Percentiles rank a stretch among this genome's conserved stretches.
phyloP scores from a whole-genome alignment of 1,284 basidiomycete species.

The Marasmius oreades region DNA sequence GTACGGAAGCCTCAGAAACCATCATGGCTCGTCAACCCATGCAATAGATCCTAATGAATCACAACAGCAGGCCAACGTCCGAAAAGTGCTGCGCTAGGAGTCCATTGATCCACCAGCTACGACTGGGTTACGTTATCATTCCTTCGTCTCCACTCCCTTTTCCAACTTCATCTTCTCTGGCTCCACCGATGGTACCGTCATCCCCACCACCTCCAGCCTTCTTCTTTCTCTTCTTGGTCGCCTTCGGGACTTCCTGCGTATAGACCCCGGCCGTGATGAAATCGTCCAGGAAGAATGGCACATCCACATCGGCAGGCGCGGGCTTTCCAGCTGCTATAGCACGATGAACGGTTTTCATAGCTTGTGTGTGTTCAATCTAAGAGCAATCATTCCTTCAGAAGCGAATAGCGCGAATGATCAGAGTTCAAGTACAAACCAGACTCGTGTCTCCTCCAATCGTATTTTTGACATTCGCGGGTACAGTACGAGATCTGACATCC shows the following conservation, averaged over 20 bases:
- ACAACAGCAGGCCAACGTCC: too few species aligned
- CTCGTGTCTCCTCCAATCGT: slow-evolving; percentile 32
- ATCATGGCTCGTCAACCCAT: too few species aligned
- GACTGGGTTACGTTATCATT: too few species aligned
- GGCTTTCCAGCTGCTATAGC: neutral
- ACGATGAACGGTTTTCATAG: neutral
- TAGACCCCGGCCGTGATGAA: neutral
- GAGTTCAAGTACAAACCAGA: slow-evolving; percentile 10
- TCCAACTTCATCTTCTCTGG: too few species aligned
- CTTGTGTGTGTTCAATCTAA: slow-evolving; percentile 1
- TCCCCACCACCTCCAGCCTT: too few species aligned
- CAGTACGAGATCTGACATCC: slow-evolving; percentile 27
- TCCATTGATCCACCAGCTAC: too few species aligned
- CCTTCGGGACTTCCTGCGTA: neutral
- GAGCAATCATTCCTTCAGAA: too few species aligned
- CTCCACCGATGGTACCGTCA: too few species aligned
- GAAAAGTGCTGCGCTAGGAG: too few species aligned
- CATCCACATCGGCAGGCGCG: neutral
- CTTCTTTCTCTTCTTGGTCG: neutral
- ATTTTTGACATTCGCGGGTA: slow-evolving; percentile 28
- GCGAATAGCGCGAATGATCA: neutral
- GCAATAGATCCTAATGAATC: too few species aligned
- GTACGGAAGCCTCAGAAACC: too few species aligned
- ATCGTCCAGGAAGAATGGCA: neutral
- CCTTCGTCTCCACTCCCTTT: too few species aligned